Base-by-base conservation (phyloP, 805 yeast species). In the Saccharomycopsis capsularis region DNA sequence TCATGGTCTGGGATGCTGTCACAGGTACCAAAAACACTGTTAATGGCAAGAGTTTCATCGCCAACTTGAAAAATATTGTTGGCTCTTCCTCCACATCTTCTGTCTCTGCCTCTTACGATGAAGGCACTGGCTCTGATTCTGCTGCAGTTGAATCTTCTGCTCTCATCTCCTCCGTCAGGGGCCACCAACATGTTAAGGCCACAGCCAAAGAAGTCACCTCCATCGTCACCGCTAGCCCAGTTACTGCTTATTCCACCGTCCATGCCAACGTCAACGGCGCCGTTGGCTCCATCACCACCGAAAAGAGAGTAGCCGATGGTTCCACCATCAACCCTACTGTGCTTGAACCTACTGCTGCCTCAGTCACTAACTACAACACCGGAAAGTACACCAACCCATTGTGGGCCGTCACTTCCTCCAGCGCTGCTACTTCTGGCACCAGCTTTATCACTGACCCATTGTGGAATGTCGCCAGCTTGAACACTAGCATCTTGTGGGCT, bases 21-120 rank as follows among this genome's bases (percentile, higher is more conserved):
- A 75, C 72, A 56, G 58, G 37, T 11, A 48, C 51, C 25, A 57
- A 51, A 32, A 62, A 62, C 30, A 57, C 21, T 34, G 35, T 42
- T 16, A 11, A 59, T 29, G 47, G 50, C 18, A 45, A 23, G 13
- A 24, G 25, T 21, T 42, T 40, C 29, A 34, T 44, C 11, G 41
- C 46, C n/a, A 27, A 19, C 16, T 36, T 45, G 30, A 47, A 47
- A 44, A 40, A 27, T 3, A 32, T 48, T 16, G 15, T 29, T n/a
- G 49, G 52, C 6, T 23, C 44, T 46, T 50, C 9, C 18, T 43
- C 40, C 3, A 30, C 32, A 5, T 25, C 49, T 16, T 15, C 49
- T n/a, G 13, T 40, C 27, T 13, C 40, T 42, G n/a, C n/a, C n/a
- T 15, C 47, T n/a, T n/a, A n/a, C n/a, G n/a, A n/a, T n/a, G n/a